A percentile compares a stretch with the other conserved stretches of the same genome.
Evolutionary conservation across 179 eudicot genomes (phyloP).

Genomic region (Spergularia azorica): DNA sequence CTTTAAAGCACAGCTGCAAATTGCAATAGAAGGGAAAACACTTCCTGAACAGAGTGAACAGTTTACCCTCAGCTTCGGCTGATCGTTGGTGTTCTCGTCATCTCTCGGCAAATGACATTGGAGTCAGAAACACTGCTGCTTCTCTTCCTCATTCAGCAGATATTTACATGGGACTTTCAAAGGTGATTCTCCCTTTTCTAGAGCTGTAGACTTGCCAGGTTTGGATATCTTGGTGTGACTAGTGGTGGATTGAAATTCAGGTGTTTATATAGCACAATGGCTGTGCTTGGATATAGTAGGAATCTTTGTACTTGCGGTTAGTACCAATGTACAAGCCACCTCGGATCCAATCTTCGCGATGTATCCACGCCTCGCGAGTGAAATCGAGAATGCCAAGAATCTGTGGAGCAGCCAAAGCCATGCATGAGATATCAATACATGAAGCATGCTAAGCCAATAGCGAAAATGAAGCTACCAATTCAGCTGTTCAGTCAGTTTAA

Average conservation of each 20-base stretch:
- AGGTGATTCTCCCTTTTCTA: neutral
- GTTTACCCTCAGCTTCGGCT: too few relatives aligned
- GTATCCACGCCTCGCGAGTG: constrained; percentile 87
- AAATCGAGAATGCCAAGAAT: constrained; percentile 79
- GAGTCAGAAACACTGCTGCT: neutral
- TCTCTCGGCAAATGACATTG: neutral
- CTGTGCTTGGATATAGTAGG: constrained; percentile 90
- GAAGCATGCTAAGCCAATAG: too few relatives aligned
- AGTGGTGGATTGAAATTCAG: constrained; percentile 20
- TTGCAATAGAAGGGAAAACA: too few relatives aligned
- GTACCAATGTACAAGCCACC: constrained; percentile 79
- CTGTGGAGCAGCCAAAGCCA: constrained; percentile 37
- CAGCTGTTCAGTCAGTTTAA: neutral
- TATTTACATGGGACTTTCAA: neutral
- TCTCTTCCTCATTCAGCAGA: neutral
- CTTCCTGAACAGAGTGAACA: too few relatives aligned
- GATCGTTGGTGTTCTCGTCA: neutral
- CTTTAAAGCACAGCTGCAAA: too few relatives aligned
- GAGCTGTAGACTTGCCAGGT: neutral
- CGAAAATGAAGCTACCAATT: neutral
- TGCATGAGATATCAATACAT: neutral
- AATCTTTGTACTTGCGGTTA: constrained; percentile 84
- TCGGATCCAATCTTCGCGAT: constrained; percentile 89
- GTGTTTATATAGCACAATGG: constrained; percentile 84
- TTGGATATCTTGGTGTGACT: neutral